Evolutionary conservation across 2,329 filamentous ascomycete species (phyloP).

Genomic region (Phoma sp.): DNA sequence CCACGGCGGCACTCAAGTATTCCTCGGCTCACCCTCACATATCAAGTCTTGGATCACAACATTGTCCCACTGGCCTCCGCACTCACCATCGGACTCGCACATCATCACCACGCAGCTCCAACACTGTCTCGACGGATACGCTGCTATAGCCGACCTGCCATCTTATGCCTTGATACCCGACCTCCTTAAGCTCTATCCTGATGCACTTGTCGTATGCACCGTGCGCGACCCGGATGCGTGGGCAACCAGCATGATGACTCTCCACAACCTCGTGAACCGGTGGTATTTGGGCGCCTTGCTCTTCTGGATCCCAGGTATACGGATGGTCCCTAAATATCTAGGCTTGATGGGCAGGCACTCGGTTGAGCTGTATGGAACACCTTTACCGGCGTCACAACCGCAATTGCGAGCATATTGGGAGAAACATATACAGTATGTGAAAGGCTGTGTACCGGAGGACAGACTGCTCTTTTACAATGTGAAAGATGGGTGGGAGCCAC

Average conservation of each 20-base stretch:
- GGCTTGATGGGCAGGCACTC: neutral
- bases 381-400: neutral
- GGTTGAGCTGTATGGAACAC: neutral
- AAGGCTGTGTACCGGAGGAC: neutral
- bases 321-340: neutral
- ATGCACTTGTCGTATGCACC: neutral
- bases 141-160: neutral
- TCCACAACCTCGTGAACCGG: neutral
- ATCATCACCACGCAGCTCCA: neutral
- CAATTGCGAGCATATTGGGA: neutral
- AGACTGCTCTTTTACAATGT: conserved; percentile 1
- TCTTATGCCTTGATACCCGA: neutral
- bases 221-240: neutral
- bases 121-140: neutral
- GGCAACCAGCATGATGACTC: neutral
- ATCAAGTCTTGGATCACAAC: neutral
- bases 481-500: conserved; percentile 1
- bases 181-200: neutral
- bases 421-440: neutral
- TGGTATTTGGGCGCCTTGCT: neutral
- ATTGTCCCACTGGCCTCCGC: neutral
- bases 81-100: neutral
- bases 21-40: conserved; percentile 1
- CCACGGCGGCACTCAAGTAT: neutral
- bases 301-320: neutral